Conservation (phyloP, 2,329 filamentous ascomycete species). For the Trichoderma sp. region DNA sequence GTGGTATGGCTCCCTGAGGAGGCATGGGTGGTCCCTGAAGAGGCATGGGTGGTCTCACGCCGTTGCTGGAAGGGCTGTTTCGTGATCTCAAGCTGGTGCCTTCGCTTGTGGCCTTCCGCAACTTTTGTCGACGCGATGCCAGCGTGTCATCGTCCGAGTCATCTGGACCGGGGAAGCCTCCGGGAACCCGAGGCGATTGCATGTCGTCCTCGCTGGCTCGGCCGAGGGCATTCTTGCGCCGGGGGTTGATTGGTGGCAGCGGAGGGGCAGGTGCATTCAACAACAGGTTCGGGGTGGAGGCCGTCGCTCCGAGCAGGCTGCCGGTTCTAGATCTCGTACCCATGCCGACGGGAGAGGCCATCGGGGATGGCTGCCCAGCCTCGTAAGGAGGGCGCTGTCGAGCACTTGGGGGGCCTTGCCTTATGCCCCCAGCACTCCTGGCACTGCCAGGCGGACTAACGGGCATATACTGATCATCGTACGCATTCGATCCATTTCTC, state of each 20-base stretch:
- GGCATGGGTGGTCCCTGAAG: constrained; percentile 30
- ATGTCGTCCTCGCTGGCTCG: constrained; percentile 37
- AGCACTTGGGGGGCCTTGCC: neutral
- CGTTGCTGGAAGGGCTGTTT: constrained; percentile 27
- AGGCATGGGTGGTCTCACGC: constrained; percentile 30
- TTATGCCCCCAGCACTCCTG: constrained; percentile 18
- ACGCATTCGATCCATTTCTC: constrained; percentile 37
- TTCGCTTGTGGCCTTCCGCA: constrained; percentile 46
- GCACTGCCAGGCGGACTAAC: constrained; percentile 16
- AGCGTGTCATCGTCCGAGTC: constrained; percentile 38
- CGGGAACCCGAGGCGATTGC: constrained; percentile 23
- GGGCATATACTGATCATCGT: constrained; percentile 34
- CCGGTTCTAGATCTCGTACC: constrained; percentile 36
- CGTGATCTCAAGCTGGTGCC: constrained; percentile 34
- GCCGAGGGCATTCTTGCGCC: constrained; percentile 44
- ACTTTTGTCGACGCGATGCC: constrained; percentile 37
- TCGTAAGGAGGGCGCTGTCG: constrained; percentile 17
- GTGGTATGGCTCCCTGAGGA: constrained; percentile 28
- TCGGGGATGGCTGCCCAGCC: constrained; percentile 15
- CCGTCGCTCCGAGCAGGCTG: constrained; percentile 33
- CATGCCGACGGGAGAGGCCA: constrained; percentile 6
- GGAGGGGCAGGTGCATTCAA: constrained; percentile 42
- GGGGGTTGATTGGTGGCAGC: constrained; percentile 58
- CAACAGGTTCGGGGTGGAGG: constrained; percentile 40
- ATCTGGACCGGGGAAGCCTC: constrained; percentile 22